A percentile compares a stretch with the other conserved stretches of the same genome.
Conservation (phyloP, 2,329 filamentous ascomycete species). For the Phyllosticta citrichinensis region DNA sequence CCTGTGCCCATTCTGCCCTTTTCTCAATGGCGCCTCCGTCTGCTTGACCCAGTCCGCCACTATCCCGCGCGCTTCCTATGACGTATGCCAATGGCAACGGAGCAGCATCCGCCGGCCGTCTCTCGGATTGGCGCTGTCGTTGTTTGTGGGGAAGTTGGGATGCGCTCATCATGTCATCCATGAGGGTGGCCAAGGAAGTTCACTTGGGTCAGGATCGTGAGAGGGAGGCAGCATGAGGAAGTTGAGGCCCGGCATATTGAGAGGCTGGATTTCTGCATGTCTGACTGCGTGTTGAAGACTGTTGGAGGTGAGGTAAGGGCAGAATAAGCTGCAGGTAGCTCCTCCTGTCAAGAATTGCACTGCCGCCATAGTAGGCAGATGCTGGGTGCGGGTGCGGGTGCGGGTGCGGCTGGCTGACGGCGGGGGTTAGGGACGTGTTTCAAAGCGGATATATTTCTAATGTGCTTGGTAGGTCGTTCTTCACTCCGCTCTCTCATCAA, state of each 20-base stretch:
- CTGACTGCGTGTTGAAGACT: background rate
- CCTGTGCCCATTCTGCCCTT: background rate
- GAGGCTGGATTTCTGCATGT: background rate
- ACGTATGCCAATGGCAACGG: background rate
- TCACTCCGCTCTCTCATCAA: background rate
- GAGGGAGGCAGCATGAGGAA: background rate
- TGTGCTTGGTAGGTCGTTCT: background rate
- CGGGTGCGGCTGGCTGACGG: background rate
- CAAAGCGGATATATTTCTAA: background rate
- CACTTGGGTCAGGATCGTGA: background rate
- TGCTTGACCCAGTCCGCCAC: background rate
- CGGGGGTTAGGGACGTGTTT: background rate
- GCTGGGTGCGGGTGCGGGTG: background rate
- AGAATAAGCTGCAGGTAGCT: background rate
- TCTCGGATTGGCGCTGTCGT: background rate
- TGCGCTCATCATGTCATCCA: background rate
- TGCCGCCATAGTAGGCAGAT: background rate
- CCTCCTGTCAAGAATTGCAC: background rate
- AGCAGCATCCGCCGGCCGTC: background rate
- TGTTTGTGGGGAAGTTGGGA: background rate
- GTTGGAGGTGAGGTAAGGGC: background rate
- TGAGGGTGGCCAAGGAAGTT: background rate
- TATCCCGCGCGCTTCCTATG: background rate
- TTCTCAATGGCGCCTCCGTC: background rate
- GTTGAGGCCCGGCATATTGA: background rate